A percentile compares a stretch with the other conserved stretches of the same genome.
phyloP scores from a whole-genome alignment of 371 early-diverging fungal genomes.

The Mortierella sp. region DNA sequence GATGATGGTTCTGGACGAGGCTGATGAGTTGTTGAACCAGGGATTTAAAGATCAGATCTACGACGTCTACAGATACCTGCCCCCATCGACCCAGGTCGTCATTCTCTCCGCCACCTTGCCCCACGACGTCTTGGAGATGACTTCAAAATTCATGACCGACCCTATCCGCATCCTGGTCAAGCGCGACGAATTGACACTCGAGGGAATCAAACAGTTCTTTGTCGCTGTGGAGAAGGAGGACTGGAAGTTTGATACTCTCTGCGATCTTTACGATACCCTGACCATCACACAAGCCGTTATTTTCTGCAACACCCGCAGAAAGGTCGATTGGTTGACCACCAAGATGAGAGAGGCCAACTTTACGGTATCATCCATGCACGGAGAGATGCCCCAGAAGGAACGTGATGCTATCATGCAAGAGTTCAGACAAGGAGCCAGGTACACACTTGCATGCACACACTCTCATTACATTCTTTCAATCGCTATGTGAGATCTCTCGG shows the following conservation, averaged over 20 bases:
- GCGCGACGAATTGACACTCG: constrained; percentile 99
- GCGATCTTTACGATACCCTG: constrained; percentile 93
- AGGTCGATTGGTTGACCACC: constrained; percentile 98
- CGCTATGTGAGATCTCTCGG: too few relatives aligned
- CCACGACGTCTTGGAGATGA: constrained; percentile 91
- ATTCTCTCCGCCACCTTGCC: constrained; percentile 99
- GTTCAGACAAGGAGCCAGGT: constrained; percentile 88
- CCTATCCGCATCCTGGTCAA: constrained; percentile 99
- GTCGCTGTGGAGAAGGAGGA: constrained; percentile 96
- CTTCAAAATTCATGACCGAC: constrained; percentile 93
- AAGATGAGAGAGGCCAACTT: constrained; percentile 95
- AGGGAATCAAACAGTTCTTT: constrained; percentile 99
- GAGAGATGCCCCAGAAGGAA: constrained; percentile 97
- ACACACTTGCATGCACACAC: constrained; percentile 7
- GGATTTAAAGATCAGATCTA: constrained; percentile 99
- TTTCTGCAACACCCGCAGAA: constrained; percentile 97
- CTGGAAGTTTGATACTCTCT: constrained; percentile 92
- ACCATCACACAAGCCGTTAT: constrained; percentile 97
- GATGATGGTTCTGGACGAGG: constrained; percentile 99
- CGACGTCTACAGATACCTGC: constrained; percentile 95
- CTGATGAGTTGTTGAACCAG: constrained; percentile 98
- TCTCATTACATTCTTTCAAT: not conserved
- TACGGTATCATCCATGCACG: constrained; percentile 99
- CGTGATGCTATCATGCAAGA: constrained; percentile 94
- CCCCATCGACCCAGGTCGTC: constrained; percentile 97